Conservation (phyloP, 2,329 filamentous ascomycete species). For the Colletotrichum scovillei region DNA sequence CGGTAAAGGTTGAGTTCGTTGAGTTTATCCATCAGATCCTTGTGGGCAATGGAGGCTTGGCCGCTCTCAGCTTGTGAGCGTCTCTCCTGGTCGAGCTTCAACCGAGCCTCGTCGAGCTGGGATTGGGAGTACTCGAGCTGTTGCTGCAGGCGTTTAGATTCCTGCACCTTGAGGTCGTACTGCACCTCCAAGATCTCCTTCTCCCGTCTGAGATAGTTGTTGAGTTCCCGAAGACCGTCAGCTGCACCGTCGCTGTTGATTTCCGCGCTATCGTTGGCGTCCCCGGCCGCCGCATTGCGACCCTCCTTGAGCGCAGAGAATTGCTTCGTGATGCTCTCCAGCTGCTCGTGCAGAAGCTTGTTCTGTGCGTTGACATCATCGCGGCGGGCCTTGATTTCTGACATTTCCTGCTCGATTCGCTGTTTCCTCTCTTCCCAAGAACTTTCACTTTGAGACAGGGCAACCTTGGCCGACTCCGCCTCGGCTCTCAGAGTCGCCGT, state of each 20-base stretch:
- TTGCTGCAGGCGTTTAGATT: slow-evolving; percentile 88
- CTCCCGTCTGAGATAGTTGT: slow-evolving; percentile 90
- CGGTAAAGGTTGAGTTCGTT: slow-evolving; percentile 96
- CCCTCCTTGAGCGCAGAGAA: slow-evolving; percentile 80
- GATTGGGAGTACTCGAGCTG: slow-evolving; percentile 88
- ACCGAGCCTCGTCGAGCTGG: slow-evolving; percentile 87
- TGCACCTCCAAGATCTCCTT: slow-evolving; percentile 99
- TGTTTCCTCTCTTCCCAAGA: slow-evolving; percentile 89
- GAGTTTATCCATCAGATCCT: slow-evolving; percentile 92
- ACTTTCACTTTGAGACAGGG: slow-evolving; percentile 82
- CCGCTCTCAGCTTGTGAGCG: slow-evolving; percentile 79
- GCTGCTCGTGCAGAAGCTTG: slow-evolving; percentile 87
- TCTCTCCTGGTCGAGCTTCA: slow-evolving; percentile 92
- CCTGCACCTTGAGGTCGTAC: slow-evolving; percentile 87
- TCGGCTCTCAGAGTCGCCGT: slow-evolving; percentile 81
- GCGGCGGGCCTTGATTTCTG: slow-evolving; percentile 80
- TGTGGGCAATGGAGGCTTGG: slow-evolving; percentile 81
- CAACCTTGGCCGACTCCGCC: slow-evolving; percentile 85
- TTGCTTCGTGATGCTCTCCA: slow-evolving; percentile 85
- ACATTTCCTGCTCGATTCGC: slow-evolving; percentile 85
- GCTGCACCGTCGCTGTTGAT: slow-evolving; percentile 59
- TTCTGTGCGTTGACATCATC: slow-evolving; percentile 92
- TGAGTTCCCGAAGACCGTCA: slow-evolving; percentile 88
- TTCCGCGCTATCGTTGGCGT: slow-evolving; percentile 59
- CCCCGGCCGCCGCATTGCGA: slow-evolving; percentile 9